Base-by-base conservation (phyloP, 176 grass and related monocot species). In the Oryza longistaminata region DNA sequence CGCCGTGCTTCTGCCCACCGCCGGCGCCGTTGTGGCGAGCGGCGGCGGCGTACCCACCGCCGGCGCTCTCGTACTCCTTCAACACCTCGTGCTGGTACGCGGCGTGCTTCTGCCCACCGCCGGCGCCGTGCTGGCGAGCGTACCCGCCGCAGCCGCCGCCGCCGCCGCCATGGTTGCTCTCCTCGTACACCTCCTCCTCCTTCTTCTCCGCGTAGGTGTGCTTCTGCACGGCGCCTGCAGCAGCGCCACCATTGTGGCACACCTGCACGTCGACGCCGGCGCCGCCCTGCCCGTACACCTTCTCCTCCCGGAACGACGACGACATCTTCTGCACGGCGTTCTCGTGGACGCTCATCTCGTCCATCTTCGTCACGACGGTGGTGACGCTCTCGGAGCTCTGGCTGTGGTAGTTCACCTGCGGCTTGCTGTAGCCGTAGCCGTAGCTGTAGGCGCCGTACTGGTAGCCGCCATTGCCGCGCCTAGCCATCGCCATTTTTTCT, bases 311-410 rank as follows among this genome's bases (percentile, higher is more conserved):
- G 80, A 58, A 71, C 42, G 3, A 5, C 3, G 29, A 31, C 29
- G 29, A 31, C 29, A 31, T 55, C 80, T 62, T 70, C 69, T 9
- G 8, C 0, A 16, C 22, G 61, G 37, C 9, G 6, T 78, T 90
- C 17, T 78, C 79, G 79, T 82, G 83, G 84, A 90, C 26, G 35
- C 10, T 40, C 85, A 80, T 48, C n/a, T 64, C 61, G 80, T 78
- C 73, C 8, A 87, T 74, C 80, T 90, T 69, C 8, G 64, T 75
- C 26, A 87, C 9, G n/a, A 90, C 68, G 80, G 88, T 80, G 74
- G 84, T 83, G 62, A 83, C 74, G 16, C 4, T 25, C 15, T 90
- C 85, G 50, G 29, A 11, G 80, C 34, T 75, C 1, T 83, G 76
- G 49, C 70, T 65, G 80, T 80, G 26, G 75, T 83, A 83, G 83